phyloP scores from a whole-genome alignment of 148 eudicot species.

The Cornus florida region DNA sequence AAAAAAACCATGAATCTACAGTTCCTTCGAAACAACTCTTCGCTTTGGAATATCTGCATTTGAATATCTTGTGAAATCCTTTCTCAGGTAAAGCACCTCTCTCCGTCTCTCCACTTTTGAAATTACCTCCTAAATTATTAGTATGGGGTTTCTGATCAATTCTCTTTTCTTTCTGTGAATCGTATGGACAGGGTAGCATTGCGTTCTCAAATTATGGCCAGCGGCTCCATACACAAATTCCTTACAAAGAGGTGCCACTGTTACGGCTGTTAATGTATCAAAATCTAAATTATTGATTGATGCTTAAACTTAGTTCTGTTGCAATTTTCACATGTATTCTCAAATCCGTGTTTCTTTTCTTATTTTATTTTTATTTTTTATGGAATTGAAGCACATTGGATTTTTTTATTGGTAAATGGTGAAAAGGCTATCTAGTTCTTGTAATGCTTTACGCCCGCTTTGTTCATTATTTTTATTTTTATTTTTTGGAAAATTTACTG shows the following conservation, averaged over 20 bases:
- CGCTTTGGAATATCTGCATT: neutral
- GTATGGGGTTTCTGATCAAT: neutral
- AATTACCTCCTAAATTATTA: neutral
- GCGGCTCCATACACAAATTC: conserved; percentile 4
- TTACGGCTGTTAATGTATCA: too few relatives aligned
- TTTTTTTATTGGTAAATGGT: neutral
- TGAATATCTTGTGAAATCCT: neutral
- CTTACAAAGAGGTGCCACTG: neutral
- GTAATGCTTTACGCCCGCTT: neutral
- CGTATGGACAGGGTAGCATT: conserved; percentile 5
- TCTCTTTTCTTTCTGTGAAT: neutral
- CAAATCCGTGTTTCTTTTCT: too few relatives aligned
- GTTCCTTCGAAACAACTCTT: neutral
- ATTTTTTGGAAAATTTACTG: neutral
- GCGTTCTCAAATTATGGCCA: neutral
- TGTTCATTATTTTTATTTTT: neutral
- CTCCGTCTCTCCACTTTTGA: neutral
- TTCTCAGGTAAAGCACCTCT: neutral
- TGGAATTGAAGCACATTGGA: neutral
- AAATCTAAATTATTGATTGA: too few relatives aligned
- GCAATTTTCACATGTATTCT: too few relatives aligned
- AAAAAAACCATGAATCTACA: conserved; percentile 5
- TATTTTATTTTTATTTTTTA: too few relatives aligned
- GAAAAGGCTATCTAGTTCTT: neutral
- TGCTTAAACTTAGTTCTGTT: too few relatives aligned